Conservation (phyloP, 2,329 filamentous ascomycete genomes). For the Penicillium sp. region DNA sequence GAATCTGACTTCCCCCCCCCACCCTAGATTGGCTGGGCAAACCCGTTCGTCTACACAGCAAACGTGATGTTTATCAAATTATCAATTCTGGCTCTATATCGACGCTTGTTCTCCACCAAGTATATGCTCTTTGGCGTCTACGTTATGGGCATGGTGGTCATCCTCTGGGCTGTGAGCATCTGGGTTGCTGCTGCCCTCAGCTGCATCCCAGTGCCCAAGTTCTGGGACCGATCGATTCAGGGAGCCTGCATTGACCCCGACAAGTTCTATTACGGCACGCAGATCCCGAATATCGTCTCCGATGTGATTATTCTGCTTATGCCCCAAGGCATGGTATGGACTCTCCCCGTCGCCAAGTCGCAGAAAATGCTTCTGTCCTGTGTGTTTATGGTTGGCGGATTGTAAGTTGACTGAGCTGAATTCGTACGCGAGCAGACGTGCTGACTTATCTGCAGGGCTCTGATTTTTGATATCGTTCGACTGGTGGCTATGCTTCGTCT, state of each 20-base stretch:
- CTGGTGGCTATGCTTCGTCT: constrained; percentile 34
- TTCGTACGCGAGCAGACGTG: background rate
- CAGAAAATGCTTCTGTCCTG: constrained; percentile 32
- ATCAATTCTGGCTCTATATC: constrained; percentile 36
- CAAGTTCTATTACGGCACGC: constrained; percentile 35
- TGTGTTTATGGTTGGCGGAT: constrained; percentile 35
- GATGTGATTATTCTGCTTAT: constrained; percentile 35
- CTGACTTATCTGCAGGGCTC: constrained; percentile 22
- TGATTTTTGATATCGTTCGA: constrained; percentile 34
- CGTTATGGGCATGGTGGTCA: constrained; percentile 25
- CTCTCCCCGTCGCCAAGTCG: constrained; percentile 29
- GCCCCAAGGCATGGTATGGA: constrained; percentile 34
- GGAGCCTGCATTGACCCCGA: constrained; percentile 33
- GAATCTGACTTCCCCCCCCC: constrained; percentile 1
- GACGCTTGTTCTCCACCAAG: constrained; percentile 31
- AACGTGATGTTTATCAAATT: constrained; percentile 34
- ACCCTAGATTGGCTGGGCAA: constrained; percentile 33
- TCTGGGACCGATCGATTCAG: constrained; percentile 31
- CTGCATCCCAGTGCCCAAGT: constrained; percentile 33
- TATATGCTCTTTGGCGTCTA: constrained; percentile 29
- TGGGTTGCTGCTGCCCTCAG: constrained; percentile 28
- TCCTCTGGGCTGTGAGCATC: constrained; percentile 31
- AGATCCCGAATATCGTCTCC: constrained; percentile 38
- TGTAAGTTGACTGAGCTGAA: constrained; percentile 22
- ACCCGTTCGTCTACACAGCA: constrained; percentile 33